phyloP scores from a whole-genome alignment of 1,139 yeast species.

The Yamadazyma atmosphaerica region DNA sequence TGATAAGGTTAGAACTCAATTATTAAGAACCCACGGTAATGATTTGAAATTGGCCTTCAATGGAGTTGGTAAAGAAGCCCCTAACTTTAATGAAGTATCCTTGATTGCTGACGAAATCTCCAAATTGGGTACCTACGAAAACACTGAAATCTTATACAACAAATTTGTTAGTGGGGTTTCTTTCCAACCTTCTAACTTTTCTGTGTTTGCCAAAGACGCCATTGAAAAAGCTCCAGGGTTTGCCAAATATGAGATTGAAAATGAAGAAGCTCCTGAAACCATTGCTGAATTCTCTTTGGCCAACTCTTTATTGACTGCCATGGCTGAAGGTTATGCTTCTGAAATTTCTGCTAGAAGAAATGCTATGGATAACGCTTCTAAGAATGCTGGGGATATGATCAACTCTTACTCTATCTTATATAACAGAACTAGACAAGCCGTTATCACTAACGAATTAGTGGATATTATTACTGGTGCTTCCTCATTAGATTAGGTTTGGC shows the following conservation, averaged over 20 bases:
- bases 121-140: conserved; percentile 68
- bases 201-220: conserved; percentile 68
- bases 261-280: conserved; percentile 64
- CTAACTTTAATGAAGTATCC: conserved; percentile 88
- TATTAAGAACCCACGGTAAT: conserved; percentile 76
- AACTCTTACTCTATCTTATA: conserved; percentile 92
- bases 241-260: conserved; percentile 78
- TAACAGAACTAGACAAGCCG: conserved; percentile 99
- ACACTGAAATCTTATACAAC: conserved; percentile 83
- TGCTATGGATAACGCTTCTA: conserved; percentile 99
- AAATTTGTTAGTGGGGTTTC: conserved; percentile 84
- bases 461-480: conserved; percentile 99
- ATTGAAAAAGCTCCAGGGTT: conserved; percentile 87
- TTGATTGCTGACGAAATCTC: conserved; percentile 83
- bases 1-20: conserved; percentile 89
- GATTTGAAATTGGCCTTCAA: conserved; percentile 73
- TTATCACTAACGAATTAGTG: conserved; percentile 98
- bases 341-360: conserved; percentile 98
- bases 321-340: conserved; percentile 98
- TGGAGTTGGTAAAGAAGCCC: conserved; percentile 96
- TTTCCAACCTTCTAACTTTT: conserved; percentile 76
- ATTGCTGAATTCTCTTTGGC: conserved; percentile 87
- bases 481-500: conserved; percentile 70
- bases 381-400: conserved; percentile 99
- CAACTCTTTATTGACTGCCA: conserved; percentile 84